These are phyloP conservation scores for Salinomyces thailandicus DNA, from an alignment of 2,329 filamentous ascomycete species.

Conservation along the genomic window DNA sequence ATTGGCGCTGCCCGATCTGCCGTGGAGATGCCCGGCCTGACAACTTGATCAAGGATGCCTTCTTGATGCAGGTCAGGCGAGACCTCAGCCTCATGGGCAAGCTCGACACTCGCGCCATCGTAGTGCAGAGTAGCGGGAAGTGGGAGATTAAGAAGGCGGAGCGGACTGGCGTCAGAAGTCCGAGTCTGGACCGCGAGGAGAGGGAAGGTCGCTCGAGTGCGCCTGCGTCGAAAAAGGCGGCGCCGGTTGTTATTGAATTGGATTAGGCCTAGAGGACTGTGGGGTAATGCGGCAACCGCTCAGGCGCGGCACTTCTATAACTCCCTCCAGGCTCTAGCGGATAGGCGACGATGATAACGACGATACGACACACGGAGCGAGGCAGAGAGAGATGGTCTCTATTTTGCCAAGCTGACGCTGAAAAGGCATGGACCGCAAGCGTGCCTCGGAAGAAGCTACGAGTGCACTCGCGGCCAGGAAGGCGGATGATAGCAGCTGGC, in stretches of 20 bases:
- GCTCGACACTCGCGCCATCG: constrained; percentile 47
- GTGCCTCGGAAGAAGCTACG: too few relatives aligned
- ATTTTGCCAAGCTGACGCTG: too few relatives aligned
- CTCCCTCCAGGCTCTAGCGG: too few relatives aligned
- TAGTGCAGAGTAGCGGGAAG: constrained; percentile 51
- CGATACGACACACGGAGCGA: too few relatives aligned
- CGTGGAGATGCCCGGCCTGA: constrained; percentile 63
- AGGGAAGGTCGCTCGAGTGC: neutral
- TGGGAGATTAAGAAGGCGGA: constrained; percentile 42
- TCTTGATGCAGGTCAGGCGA: constrained; percentile 53
- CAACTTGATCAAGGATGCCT: constrained; percentile 62
- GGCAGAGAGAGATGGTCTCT: too few relatives aligned
- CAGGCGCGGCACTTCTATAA: too few relatives aligned
- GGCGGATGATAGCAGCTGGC: too few relatives aligned
- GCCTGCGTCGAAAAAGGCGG: constrained; percentile 3
- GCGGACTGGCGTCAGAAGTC: constrained; percentile 17
- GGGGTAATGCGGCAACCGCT: too few relatives aligned
- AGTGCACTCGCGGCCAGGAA: too few relatives aligned
- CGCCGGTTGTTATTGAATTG: constrained; percentile 9
- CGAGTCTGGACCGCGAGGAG: constrained; percentile 20
- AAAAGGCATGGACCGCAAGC: too few relatives aligned
- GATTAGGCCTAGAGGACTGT: too few relatives aligned
- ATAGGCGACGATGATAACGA: too few relatives aligned
- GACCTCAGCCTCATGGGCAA: constrained; percentile 29
- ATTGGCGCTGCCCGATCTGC: constrained; percentile 85